phyloP scores from a whole-genome alignment of 257 asterid genomes.

The Linaria vulgaris region DNA sequence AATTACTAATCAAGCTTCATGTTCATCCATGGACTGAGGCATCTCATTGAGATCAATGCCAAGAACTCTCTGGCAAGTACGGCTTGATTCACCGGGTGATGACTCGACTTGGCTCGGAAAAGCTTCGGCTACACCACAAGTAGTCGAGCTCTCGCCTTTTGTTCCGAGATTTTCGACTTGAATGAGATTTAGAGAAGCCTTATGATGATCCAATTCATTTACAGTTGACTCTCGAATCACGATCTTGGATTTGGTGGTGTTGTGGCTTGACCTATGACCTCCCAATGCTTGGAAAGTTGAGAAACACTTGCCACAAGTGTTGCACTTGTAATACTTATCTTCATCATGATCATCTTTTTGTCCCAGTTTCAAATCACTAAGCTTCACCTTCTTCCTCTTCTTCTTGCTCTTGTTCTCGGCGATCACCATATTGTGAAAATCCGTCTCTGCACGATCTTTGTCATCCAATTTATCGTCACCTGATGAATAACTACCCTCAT shows the following conservation, averaged over 20 bases:
- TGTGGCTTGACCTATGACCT: slow-evolving; percentile 58
- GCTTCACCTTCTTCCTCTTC: slow-evolving; percentile 35
- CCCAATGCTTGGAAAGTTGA: slow-evolving; percentile 41
- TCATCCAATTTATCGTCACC: neutral
- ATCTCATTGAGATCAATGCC: slow-evolving; percentile 14
- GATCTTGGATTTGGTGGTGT: slow-evolving; percentile 24
- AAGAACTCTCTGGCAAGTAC: neutral
- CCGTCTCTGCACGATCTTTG: neutral
- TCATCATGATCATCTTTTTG: neutral
- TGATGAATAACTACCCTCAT: too few species aligned
- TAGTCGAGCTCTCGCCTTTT: neutral
- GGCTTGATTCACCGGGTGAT: neutral
- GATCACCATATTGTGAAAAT: neutral
- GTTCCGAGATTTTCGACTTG: neutral
- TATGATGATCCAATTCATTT: slow-evolving; percentile 23
- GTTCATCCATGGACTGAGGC: neutral
- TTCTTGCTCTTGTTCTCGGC: too few species aligned
- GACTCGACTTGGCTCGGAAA: neutral
- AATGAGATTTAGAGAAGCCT: slow-evolving; percentile 11
- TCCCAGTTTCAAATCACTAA: slow-evolving; percentile 25
- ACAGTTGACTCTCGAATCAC: too few species aligned
- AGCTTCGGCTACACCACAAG: neutral
- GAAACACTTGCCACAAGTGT: slow-evolving; percentile 11
- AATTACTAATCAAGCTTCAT: neutral
- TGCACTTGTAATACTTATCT: slow-evolving; percentile 32